Evolutionary conservation across 2,329 filamentous ascomycete genomes (phyloP).

Genomic region (Aspergillus clavatus): DNA sequence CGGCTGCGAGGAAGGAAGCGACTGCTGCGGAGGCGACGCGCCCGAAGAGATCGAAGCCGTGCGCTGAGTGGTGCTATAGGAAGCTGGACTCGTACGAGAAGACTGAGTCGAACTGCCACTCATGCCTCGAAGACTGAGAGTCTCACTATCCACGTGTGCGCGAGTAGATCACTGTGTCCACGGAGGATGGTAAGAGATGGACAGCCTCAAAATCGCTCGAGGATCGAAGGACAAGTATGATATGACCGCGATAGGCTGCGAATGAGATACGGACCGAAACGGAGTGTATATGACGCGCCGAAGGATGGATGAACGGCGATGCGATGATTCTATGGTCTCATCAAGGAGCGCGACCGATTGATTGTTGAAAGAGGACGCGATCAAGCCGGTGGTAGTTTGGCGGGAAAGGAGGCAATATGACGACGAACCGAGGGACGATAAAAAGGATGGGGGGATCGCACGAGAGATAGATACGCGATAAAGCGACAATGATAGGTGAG

Average conservation of each 20-base stretch:
- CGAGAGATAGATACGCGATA: slow-evolving; percentile 3
- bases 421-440: slow-evolving; percentile 15
- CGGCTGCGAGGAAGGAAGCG: slow-evolving; percentile 30
- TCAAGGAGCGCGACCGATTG: background rate
- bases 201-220: background rate
- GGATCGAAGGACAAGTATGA: background rate
- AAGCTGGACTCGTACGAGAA: slow-evolving; percentile 40
- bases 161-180: background rate
- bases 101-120: slow-evolving; percentile 40
- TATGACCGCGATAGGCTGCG: background rate
- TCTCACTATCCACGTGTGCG: background rate
- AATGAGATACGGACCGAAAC: background rate
- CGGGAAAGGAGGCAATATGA: slow-evolving; percentile 13
- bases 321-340: background rate
- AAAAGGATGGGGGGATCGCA: background rate
- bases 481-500: background rate
- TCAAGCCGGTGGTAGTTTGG: background rate
- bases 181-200: background rate
- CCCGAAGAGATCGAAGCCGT: slow-evolving; percentile 38
- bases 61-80: slow-evolving; percentile 36
- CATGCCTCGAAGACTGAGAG: slow-evolving; percentile 31
- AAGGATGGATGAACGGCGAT: background rate
- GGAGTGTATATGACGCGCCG: background rate
- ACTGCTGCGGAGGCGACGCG: slow-evolving; percentile 35
- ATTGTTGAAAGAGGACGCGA: background rate